Evolutionary conservation across 2,329 filamentous ascomycete genomes (phyloP), one percentile per base, ranked within the genome.

Genomic region (Trichoderma oligosporum): DNA sequence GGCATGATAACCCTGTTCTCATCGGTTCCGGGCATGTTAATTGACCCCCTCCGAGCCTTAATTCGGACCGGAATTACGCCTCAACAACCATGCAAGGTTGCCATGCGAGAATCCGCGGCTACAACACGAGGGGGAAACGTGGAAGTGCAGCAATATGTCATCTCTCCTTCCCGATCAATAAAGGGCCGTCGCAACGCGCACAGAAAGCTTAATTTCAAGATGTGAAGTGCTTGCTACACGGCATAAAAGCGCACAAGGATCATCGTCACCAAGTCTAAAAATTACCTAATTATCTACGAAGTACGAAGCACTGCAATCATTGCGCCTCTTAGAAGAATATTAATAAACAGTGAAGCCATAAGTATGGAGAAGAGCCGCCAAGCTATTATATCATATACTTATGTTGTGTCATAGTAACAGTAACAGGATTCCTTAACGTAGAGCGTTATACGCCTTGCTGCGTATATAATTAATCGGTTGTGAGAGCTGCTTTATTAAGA

Each of bases 41-140:
- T 33, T 20, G 9, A n/a, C 12, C 27, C 29, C 24, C 6, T 31
- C 27, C 16, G 44, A 14, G 27, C 16, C 24, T 11, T 31, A 22
- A 9, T 33, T 45, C 51, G 39, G 51, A 45, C 51, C 51, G 51
- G 51, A 54, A 35, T 45, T 54, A 38, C 27, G 36, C 39, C 4
- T n/a, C 11, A 35, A 33, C 16, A 16, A 20, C 22, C 29, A 38
- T 16, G 51, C 51, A 45, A 31, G 51, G 51, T 25, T 45, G 51
- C 51, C 51, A 54, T 54, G 51, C 29, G 51, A 45, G 41, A 54
- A 27, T 27, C 51, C 51, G 41, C 39, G 38, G 41, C 39, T 20
- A 11, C 27, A 39, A 45, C 39, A 16, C 27, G 27, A 46, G 18
- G 18, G 20, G 22, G 12, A 36, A 54, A 54, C 36, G 41, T 33